Conservation (phyloP, 192 early-diverging fungal species). For the Gigaspora rosea region DNA sequence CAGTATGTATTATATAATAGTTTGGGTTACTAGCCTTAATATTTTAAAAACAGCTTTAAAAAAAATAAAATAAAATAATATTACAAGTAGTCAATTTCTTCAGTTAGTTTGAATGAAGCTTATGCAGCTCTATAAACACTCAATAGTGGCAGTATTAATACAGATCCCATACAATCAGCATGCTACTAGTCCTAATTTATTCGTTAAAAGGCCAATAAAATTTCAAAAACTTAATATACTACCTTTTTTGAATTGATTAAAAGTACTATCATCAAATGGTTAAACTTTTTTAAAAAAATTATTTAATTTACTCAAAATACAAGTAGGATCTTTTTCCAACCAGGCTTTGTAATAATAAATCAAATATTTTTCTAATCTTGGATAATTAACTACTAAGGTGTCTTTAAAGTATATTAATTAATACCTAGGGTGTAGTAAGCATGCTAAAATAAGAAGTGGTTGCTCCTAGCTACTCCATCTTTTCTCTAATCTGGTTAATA, state of each 20-base stretch:
- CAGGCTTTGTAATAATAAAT: constrained; percentile 8
- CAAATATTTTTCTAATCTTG: not conserved
- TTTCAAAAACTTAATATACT: constrained; percentile 2
- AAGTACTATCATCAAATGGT: constrained; percentile 12
- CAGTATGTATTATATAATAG: no score
- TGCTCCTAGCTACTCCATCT: not conserved
- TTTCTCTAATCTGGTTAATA: not conserved
- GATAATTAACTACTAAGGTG: not conserved
- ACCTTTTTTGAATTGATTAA: not conserved
- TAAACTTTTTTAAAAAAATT: constrained; percentile 8
- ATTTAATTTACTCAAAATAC: not conserved
- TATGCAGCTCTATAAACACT: not conserved
- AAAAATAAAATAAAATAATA: not conserved
- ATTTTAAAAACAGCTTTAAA: not conserved
- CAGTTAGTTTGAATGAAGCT: not conserved
- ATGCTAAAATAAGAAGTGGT: not conserved
- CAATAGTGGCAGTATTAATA: constrained; percentile 1
- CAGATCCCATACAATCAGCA: not conserved
- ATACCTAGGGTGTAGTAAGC: constrained; percentile 16
- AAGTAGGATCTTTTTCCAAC: not conserved
- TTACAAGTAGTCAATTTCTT: not conserved
- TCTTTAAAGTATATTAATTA: not conserved
- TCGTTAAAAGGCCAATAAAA: not conserved
- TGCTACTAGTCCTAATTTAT: constrained; percentile 3
- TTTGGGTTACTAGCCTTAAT: no score